Evolutionary conservation across 2,329 filamentous ascomycete species (phyloP), one percentile per base, ranked within the genome.

Genomic region (Monosporascus sp.): DNA sequence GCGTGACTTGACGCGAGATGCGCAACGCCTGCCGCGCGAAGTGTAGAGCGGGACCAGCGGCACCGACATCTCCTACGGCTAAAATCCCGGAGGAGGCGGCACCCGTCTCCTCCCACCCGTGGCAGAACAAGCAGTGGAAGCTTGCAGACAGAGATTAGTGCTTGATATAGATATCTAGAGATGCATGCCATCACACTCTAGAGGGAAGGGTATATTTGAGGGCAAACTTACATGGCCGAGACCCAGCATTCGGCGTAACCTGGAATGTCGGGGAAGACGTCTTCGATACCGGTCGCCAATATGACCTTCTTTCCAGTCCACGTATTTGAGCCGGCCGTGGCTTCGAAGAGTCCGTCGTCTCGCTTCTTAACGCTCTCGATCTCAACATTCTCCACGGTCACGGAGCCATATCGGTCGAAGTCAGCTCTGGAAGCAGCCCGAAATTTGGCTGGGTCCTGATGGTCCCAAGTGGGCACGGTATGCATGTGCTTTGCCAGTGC

Each of bases 401-500:
- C 50, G n/a, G 53, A 51, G 3, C 52, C 53, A n/a, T 59, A 57
- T 7, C 57, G 55, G 16, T 31, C 31, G 40, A 58, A 19, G 41
- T 52, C 52, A 16, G 50, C 55, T 19, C 50, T 49, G 2, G 54
- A 20, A 11, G 48, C 47, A 7, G 49, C 43, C n/a, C 65, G 54
- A 51, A 60, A 64, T 19, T 59, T 53, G 14, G 51, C 57, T 7
- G 56, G 56, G 11, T 65, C 44, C 16, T 45, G 50, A 22, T 59
- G 45, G 20, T 65, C 63, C 38, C 56, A 60, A 4, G 48, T 37
- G n/a, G 63, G 37, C 9, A 63, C 54, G 8, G 60, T 54, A 43
- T 53, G 51, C 52, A 53, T 53, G 50, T 53, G 46, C 47, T 50
- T 53, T 41, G 37, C 47, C 43, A 8, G 19, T 16, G 38, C 44